phyloP scores from a whole-genome alignment of 2,329 filamentous ascomycete genomes.

The Bipolaris cookei region DNA sequence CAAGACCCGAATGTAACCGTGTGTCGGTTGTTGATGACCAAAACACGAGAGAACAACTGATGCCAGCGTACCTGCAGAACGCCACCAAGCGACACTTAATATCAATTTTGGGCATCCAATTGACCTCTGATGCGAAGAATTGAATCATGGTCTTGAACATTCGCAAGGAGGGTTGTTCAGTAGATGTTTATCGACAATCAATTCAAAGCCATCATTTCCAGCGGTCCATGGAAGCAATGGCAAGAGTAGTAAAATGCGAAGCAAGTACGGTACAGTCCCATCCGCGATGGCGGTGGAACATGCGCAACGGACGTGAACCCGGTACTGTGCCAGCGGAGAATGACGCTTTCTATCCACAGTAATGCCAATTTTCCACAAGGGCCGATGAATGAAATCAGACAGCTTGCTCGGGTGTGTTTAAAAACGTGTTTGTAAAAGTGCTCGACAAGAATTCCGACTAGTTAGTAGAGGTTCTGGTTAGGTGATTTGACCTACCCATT shows the following conservation, averaged over 20 bases:
- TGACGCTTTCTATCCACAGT: not conserved
- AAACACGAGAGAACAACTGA: conserved; percentile 26
- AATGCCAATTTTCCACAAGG: too few relatives aligned
- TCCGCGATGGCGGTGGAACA: not conserved
- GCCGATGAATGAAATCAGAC: too few relatives aligned
- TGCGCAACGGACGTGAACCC: not conserved
- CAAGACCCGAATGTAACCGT: conserved; percentile 21
- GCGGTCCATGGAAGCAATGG: not conserved
- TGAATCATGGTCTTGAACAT: conserved; percentile 18
- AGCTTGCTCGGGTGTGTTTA: too few relatives aligned
- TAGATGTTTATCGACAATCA: not conserved
- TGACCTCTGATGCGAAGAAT: conserved; percentile 24
- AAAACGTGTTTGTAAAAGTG: too few relatives aligned
- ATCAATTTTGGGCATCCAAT: conserved; percentile 29
- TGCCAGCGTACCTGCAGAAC: conserved; percentile 28
- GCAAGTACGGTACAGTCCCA: not conserved
- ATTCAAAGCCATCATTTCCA: not conserved
- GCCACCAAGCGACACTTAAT: conserved; percentile 23
- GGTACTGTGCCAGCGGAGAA: not conserved
- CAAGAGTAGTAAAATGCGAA: not conserved
- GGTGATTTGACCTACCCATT: too few relatives aligned
- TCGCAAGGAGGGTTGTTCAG: conserved; percentile 2
- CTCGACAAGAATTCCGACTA: too few relatives aligned
- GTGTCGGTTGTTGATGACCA: conserved; percentile 22
- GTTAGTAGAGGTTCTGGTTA: too few relatives aligned